Percentiles rank a stretch among this genome's conserved stretches.
These are phyloP conservation scores for Stagonosporopsis vannaccii DNA, from an alignment of 2,329 filamentous ascomycete species.

Conservation along the genomic window DNA sequence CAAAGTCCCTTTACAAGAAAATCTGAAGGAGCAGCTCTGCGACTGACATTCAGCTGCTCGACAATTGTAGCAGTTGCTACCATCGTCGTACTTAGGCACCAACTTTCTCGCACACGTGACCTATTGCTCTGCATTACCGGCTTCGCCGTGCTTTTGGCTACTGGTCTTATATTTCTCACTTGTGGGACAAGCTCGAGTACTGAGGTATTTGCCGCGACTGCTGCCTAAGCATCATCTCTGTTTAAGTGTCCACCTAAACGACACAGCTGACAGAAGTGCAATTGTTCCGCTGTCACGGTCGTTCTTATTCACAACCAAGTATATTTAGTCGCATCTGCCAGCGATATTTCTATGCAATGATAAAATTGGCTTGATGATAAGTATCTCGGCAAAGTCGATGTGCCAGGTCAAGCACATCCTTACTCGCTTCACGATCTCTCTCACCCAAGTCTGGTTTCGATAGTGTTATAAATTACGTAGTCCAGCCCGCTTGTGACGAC, in stretches of 20 bases:
- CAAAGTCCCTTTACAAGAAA: too few species aligned
- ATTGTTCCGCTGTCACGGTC: slow-evolving; percentile 6
- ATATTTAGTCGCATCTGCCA: neutral
- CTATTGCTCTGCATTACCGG: slow-evolving; percentile 3
- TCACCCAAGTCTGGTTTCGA: too few species aligned
- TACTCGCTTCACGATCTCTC: too few species aligned
- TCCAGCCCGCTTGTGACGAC: too few species aligned
- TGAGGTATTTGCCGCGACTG: slow-evolving; percentile 24
- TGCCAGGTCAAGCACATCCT: too few species aligned
- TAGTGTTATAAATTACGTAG: too few species aligned
- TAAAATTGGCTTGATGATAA: neutral
- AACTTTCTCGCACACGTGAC: neutral
- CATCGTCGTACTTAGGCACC: slow-evolving; percentile 1
- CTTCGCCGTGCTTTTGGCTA: slow-evolving; percentile 4
- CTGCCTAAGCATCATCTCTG: slow-evolving; percentile 14
- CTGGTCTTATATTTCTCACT: slow-evolving; percentile 13
- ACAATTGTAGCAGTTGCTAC: slow-evolving; percentile 3
- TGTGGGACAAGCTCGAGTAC: slow-evolving; percentile 17
- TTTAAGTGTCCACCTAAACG: neutral
- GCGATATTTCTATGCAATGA: neutral
- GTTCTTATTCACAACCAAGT: slow-evolving; percentile 9
- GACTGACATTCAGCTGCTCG: neutral
- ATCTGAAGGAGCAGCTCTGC: neutral
- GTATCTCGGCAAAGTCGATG: too few species aligned
- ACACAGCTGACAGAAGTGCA: neutral